phyloP scores from a whole-genome alignment of 2,329 filamentous ascomycete genomes.

The Dendryphion nanum region DNA sequence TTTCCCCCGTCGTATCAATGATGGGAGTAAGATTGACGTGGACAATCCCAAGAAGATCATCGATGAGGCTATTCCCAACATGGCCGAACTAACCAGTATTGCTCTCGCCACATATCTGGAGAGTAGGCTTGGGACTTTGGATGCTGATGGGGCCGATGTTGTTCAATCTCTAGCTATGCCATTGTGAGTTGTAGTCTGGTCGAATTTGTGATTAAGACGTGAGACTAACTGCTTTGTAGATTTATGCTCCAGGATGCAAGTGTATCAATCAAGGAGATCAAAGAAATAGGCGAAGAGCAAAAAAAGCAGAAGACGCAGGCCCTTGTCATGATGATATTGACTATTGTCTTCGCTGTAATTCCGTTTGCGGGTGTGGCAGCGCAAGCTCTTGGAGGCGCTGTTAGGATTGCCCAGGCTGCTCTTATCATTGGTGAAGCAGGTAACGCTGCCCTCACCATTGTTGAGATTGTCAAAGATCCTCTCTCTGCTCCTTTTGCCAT shows the following conservation, averaged over 20 bases:
- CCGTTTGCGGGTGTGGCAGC: slow-evolving; percentile 6
- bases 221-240: too few relatives aligned
- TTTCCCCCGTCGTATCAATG: too few relatives aligned
- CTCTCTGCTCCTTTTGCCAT: not conserved
- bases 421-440: not conserved
- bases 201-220: too few relatives aligned
- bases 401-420: not conserved
- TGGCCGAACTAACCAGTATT: too few relatives aligned
- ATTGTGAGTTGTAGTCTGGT: too few relatives aligned
- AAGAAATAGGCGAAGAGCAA: slow-evolving; percentile 6
- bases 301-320: slow-evolving; percentile 4
- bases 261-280: slow-evolving; percentile 5
- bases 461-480: not conserved
- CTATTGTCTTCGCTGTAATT: slow-evolving; percentile 5
- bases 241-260: slow-evolving; percentile 7
- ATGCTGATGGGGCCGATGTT: slow-evolving; percentile 3
- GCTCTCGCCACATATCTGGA: not conserved
- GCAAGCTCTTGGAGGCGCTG: slow-evolving; percentile 2
- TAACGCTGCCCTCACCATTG: not conserved
- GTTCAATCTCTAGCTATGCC: slow-evolving; percentile 4
- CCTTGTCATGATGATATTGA: slow-evolving; percentile 5
- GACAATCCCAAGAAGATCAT: too few relatives aligned
- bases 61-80: too few relatives aligned
- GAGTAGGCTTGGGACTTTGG: not conserved
- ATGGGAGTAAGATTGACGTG: too few relatives aligned